Evolutionary conservation across 2,329 filamentous ascomycete species (phyloP), one percentile per base, ranked within the genome.

Genomic region (Aureobasidium namibiae): DNA sequence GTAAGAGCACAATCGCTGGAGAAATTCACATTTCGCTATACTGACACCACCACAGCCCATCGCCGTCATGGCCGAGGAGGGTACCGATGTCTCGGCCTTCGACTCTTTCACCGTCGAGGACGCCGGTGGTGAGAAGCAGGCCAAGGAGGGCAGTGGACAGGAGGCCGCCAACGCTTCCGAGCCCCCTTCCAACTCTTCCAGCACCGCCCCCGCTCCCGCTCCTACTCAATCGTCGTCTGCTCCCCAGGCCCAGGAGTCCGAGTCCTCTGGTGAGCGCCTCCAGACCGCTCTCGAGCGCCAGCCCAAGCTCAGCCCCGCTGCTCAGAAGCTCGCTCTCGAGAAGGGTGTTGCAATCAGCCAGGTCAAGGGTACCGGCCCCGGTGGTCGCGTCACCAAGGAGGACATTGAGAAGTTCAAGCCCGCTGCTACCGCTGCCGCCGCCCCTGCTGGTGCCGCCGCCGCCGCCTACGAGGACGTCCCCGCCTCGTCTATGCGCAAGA

Each of bases 401-500:
- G 92, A 97, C 74, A 84, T 97, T 69, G 92, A 96, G 80, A 96
- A 95, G 79, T 87, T 83, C 72, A 78, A 84, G 72, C 74, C 73
- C 31, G 63, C 66, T 52, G 61, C 78, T 63, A 75, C 72, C 41
- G 72, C 76, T 59, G 66, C 79, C 44, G 70, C 78, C 52, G 73
- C 77, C 24, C 76, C 79, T 56, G 76, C 82, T 54, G 77, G 83
- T 50, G 71, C 67, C 61, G 83, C 79, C 48, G 71, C 67, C 61
- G 83, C 79, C 48, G 77, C 82, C 61, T 97, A 89, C 77, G 86
- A 91, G 76, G 94, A 99, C 72, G 84, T 84, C 63, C 89, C 91
- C 64, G 84, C 92, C 67, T 88, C 82, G 70, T 88, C 88, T 74
- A 99, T 99, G 94, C 92, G 94, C 81, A 97, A 96, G 85, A 92